phyloP scores from a whole-genome alignment of 768 basidiomycete species.

The Pisolithus orientalis region DNA sequence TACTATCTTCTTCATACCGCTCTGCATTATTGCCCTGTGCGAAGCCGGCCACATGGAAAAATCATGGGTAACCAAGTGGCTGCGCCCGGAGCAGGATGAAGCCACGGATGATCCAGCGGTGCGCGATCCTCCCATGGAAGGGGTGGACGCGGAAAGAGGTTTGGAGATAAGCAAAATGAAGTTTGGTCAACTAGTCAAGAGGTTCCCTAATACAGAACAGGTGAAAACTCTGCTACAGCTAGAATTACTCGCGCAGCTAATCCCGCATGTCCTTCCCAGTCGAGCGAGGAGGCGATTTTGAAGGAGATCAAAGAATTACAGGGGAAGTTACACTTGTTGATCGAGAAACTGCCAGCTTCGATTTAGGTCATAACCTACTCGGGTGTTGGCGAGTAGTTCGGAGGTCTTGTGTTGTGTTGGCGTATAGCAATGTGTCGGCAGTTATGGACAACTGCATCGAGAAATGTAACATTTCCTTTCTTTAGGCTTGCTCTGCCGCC shows the following conservation, averaged over 20 bases:
- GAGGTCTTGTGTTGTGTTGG: neutral
- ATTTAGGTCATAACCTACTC: neutral
- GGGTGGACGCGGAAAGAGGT: slow-evolving; percentile 46
- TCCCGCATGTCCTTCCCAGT: slow-evolving; percentile 35
- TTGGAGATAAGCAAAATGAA: slow-evolving; percentile 63
- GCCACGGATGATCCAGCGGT: slow-evolving; percentile 47
- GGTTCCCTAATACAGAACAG: slow-evolving; percentile 66
- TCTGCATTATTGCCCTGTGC: slow-evolving; percentile 65
- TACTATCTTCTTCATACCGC: slow-evolving; percentile 74
- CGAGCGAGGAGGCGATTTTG: slow-evolving; percentile 61
- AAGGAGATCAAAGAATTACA: slow-evolving; percentile 57
- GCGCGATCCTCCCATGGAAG: slow-evolving; percentile 57
- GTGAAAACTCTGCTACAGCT: slow-evolving; percentile 35
- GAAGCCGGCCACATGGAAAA: slow-evolving; percentile 56
- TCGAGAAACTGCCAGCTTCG: slow-evolving; percentile 24
- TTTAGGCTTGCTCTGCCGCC: neutral
- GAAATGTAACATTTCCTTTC: neutral
- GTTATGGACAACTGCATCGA: too few species aligned
- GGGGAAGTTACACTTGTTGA: slow-evolving; percentile 31
- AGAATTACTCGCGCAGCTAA: slow-evolving; percentile 2
- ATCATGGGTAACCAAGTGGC: slow-evolving; percentile 65
- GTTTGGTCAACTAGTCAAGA: slow-evolving; percentile 63
- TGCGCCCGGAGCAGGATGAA: slow-evolving; percentile 48
- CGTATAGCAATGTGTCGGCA: too few species aligned
- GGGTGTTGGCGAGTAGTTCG: neutral